phyloP scores from a whole-genome alignment of 2,329 filamentous ascomycete genomes.

The Coniochaeta sp. region DNA sequence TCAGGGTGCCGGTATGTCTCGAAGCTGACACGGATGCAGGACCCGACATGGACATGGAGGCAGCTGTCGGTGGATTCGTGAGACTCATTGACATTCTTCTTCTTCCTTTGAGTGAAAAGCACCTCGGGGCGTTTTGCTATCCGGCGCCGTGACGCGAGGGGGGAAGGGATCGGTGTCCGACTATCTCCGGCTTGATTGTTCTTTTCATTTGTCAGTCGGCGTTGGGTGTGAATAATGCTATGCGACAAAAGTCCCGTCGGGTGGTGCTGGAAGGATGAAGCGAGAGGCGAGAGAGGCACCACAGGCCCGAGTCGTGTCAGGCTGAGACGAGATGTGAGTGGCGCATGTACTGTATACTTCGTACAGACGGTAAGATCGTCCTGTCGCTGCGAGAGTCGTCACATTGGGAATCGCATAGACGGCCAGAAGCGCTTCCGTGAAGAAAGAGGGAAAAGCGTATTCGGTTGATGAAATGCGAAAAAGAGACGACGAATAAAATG shows the following conservation, averaged over 20 bases:
- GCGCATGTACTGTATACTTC: too few relatives aligned
- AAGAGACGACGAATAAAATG: too few relatives aligned
- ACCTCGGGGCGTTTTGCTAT: not conserved
- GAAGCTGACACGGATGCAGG: constrained; percentile 37
- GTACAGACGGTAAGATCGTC: too few relatives aligned
- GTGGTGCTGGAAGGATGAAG: not conserved
- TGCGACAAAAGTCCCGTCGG: not conserved
- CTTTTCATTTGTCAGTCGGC: not conserved
- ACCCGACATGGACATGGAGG: too few relatives aligned
- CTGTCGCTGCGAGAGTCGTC: too few relatives aligned
- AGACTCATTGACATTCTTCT: constrained; percentile 35
- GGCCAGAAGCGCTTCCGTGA: too few relatives aligned
- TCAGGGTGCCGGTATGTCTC: constrained; percentile 37
- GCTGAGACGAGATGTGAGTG: too few relatives aligned
- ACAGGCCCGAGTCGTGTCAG: not conserved
- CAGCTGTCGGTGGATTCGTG: constrained; percentile 45
- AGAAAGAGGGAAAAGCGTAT: too few relatives aligned
- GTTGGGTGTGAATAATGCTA: not conserved
- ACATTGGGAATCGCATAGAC: too few relatives aligned
- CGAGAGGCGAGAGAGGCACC: not conserved
- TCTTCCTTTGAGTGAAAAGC: not conserved
- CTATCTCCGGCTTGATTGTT: too few relatives aligned
- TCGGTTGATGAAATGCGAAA: too few relatives aligned
- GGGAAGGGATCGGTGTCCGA: not conserved
- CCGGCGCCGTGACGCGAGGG: not conserved